phyloP scores from a whole-genome alignment of 2,329 filamentous ascomycete species.

The Cladosporium sphaerospermum region DNA sequence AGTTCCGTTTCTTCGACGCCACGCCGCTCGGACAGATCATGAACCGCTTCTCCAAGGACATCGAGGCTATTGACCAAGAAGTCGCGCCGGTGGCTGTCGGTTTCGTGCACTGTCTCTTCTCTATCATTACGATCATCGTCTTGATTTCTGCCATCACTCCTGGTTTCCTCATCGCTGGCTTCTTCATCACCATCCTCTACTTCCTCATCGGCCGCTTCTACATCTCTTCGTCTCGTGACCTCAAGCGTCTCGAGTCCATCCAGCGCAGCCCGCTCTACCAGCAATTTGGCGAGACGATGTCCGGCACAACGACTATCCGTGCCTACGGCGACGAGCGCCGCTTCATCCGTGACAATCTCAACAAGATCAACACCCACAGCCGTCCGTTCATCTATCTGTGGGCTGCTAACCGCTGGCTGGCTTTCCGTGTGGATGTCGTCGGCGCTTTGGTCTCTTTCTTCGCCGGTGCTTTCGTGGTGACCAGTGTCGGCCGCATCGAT shows the following conservation, averaged over 20 bases:
- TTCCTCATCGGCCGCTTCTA: slow-evolving; percentile 81
- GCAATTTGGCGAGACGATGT: slow-evolving; percentile 93
- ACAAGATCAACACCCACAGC: slow-evolving; percentile 81
- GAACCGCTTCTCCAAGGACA: slow-evolving; percentile 97
- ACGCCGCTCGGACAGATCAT: slow-evolving; percentile 94
- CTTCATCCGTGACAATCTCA: slow-evolving; percentile 87
- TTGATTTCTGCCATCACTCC: slow-evolving; percentile 87
- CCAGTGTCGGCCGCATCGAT: slow-evolving; percentile 76
- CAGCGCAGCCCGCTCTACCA: slow-evolving; percentile 94
- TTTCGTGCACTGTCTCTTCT: slow-evolving; percentile 59
- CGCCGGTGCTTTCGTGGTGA: slow-evolving; percentile 82
- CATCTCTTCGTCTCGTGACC: slow-evolving; percentile 82
- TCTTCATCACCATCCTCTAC: slow-evolving; percentile 80
- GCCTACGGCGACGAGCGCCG: slow-evolving; percentile 91
- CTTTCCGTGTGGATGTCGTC: slow-evolving; percentile 82
- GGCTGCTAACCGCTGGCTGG: slow-evolving; percentile 94
- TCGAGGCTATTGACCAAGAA: slow-evolving; percentile 92
- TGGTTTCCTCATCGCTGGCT: slow-evolving; percentile 76
- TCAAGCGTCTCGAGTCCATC: slow-evolving; percentile 91
- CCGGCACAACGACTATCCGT: slow-evolving; percentile 91
- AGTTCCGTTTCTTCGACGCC: slow-evolving; percentile 96
- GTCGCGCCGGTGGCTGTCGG: slow-evolving; percentile 86
- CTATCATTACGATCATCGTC: slow-evolving; percentile 75
- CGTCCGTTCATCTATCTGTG: slow-evolving; percentile 94
- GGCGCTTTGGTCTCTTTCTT: slow-evolving; percentile 92